A percentile compares a stretch with the other conserved stretches of the same genome.
Conservation (phyloP, 768 basidiomycete genomes). For the Amanita jacksonii region DNA sequence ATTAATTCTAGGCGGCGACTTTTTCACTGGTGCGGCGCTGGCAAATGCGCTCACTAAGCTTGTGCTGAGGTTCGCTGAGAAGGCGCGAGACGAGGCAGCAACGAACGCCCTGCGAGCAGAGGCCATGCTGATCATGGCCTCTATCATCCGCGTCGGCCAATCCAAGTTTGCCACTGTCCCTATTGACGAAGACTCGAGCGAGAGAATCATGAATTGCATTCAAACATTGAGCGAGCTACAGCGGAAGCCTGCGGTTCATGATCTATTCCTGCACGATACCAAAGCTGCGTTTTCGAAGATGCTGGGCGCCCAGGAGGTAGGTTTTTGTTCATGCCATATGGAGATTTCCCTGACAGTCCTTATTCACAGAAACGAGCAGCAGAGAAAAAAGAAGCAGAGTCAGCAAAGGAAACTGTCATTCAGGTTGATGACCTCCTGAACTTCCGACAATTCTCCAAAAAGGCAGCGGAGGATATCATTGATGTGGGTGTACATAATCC, state of each 20-base stretch:
- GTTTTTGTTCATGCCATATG: slow-evolving; percentile 9
- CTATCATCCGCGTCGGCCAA: slow-evolving; percentile 93
- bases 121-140: slow-evolving; percentile 98
- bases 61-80: slow-evolving; percentile 66
- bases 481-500: slow-evolving; percentile 36
- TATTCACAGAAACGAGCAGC: slow-evolving; percentile 66
- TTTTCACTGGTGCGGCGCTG: slow-evolving; percentile 92
- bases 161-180: slow-evolving; percentile 88
- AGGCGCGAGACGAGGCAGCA: slow-evolving; percentile 31
- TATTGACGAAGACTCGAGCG: slow-evolving; percentile 98
- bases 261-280: slow-evolving; percentile 79
- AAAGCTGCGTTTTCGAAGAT: slow-evolving; percentile 90
- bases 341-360: neutral
- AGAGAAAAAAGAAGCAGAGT: slow-evolving; percentile 85
- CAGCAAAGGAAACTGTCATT: slow-evolving; percentile 50
- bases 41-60: slow-evolving; percentile 86
- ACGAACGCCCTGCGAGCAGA: slow-evolving; percentile 80
- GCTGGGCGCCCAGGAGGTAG: slow-evolving; percentile 89
- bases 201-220: slow-evolving; percentile 94
- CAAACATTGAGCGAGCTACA: slow-evolving; percentile 82
- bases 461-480: slow-evolving; percentile 68
- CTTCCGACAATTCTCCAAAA: slow-evolving; percentile 96
- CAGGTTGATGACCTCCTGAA: slow-evolving; percentile 90
- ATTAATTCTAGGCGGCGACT: slow-evolving; percentile 89
- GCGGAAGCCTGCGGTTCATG: slow-evolving; percentile 43